phyloP scores from a whole-genome alignment of 192 early-diverging fungal species.

The Dissophora globulifera region DNA sequence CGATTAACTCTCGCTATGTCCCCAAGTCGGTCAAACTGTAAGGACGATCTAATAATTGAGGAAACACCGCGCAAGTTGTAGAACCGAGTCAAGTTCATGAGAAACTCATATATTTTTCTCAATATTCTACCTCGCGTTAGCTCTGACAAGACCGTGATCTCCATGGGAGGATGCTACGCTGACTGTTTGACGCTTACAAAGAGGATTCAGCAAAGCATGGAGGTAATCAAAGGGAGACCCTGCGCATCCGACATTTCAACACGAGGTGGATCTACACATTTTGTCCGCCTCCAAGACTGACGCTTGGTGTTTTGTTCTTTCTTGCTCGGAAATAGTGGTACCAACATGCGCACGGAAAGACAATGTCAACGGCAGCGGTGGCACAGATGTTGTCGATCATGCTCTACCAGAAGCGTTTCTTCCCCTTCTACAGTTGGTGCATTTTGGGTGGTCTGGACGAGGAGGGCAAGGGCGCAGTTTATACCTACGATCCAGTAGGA shows the following conservation, averaged over 20 bases:
- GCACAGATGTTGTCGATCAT: constrained; percentile 96
- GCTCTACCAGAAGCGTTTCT: constrained; percentile 93
- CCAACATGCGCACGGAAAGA: constrained; percentile 88
- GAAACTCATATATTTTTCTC: neutral
- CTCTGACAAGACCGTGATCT: constrained; percentile 85
- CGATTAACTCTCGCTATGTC: constrained; percentile 92
- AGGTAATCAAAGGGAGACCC: constrained; percentile 72
- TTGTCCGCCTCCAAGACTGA: neutral
- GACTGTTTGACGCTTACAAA: constrained; percentile 89
- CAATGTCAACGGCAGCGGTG: constrained; percentile 85
- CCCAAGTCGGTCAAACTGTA: constrained; percentile 91
- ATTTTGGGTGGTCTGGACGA: constrained; percentile 91
- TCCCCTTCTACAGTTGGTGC: constrained; percentile 95
- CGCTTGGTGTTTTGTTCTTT: neutral
- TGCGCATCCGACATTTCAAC: too few relatives aligned
- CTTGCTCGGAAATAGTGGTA: too few relatives aligned
- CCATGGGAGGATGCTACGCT: constrained; percentile 88
- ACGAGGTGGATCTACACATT: too few relatives aligned
- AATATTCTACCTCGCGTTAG: too few relatives aligned
- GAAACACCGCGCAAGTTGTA: too few relatives aligned
- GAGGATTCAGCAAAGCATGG: constrained; percentile 83
- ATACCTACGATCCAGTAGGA: constrained; percentile 93
- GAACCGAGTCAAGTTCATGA: neutral
- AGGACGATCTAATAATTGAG: too few relatives aligned
- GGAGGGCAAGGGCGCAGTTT: constrained; percentile 92